These are phyloP conservation scores for Lactifluus hygrophoroides DNA, from an alignment of 768 basidiomycete genomes.

Conservation along the genomic window DNA sequence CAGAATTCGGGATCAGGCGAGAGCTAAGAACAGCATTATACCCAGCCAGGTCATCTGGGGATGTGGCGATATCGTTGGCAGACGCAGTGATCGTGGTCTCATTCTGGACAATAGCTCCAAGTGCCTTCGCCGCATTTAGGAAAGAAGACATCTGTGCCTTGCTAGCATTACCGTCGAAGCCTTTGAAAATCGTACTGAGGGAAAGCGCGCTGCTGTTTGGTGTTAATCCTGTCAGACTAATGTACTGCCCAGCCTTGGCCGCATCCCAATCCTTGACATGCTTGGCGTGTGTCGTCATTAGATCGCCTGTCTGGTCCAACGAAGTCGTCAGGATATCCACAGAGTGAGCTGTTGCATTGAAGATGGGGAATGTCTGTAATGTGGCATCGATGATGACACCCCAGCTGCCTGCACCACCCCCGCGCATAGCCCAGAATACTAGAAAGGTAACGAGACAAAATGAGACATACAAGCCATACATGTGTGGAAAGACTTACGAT, in stretches of 20 bases:
- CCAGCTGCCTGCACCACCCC: too few relatives aligned
- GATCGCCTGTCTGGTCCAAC: too few relatives aligned
- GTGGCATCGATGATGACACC: too few relatives aligned
- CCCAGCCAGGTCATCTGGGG: conserved; percentile 8
- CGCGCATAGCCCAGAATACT: too few relatives aligned
- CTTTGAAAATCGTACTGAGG: conserved; percentile 21
- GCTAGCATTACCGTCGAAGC: too few relatives aligned
- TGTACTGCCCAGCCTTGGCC: too few relatives aligned
- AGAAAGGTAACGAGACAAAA: conserved; percentile 27
- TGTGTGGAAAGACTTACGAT: conserved; percentile 3
- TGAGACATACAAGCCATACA: neutral
- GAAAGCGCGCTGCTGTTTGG: conserved; percentile 1
- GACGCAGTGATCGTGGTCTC: neutral
- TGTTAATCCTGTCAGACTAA: conserved; percentile 10
- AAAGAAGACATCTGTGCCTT: too few relatives aligned
- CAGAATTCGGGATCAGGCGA: too few relatives aligned
- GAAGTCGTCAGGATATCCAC: conserved; percentile 26
- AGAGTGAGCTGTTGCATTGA: conserved; percentile 24
- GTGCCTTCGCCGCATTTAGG: conserved; percentile 6
- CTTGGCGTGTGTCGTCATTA: too few relatives aligned
- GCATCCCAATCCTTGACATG: too few relatives aligned
- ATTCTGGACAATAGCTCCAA: conserved; percentile 21
- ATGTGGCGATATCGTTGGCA: conserved; percentile 12
- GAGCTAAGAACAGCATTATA: conserved; percentile 3
- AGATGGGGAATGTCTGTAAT: too few relatives aligned